Conservation (phyloP, 1,284 basidiomycete species). For the Chalciporus piperatoides region DNA sequence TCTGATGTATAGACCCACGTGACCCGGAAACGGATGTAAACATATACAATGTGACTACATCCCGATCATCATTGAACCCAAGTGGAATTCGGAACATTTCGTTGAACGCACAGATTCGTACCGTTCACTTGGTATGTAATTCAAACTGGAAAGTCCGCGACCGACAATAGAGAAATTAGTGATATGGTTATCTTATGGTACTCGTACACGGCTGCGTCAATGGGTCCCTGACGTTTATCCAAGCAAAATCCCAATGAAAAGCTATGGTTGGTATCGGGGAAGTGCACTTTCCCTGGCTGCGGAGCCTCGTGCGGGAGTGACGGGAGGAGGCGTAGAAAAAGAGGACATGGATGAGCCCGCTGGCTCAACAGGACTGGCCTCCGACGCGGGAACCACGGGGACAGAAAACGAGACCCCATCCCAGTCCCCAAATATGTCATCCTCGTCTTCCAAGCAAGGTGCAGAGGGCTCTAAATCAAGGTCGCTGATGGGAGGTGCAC, state of each 20-base stretch:
- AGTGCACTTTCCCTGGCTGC: conserved; percentile 19
- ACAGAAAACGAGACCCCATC: conserved; percentile 9
- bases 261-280: conserved; percentile 30
- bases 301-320: conserved; percentile 2
- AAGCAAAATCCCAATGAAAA: conserved; percentile 2
- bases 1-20: conserved; percentile 8
- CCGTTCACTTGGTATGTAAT: neutral
- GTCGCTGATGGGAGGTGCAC: conserved; percentile 30
- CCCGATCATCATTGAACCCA: too few species aligned
- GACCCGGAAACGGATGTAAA: neutral
- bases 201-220: conserved; percentile 19
- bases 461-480: conserved; percentile 33
- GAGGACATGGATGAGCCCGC: conserved; percentile 6
- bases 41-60: too few species aligned
- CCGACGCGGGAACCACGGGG: neutral
- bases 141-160: too few species aligned
- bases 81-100: neutral
- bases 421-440: conserved; percentile 24
- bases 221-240: conserved; percentile 1
- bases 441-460: conserved; percentile 35
- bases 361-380: neutral
- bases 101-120: neutral
- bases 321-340: conserved; percentile 1
- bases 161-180: conserved; percentile 21
- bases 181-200: conserved; percentile 23